These are phyloP conservation scores for Crithidia fasciculata DNA, from an alignment of 208 protist species.

Conservation along the genomic window DNA sequence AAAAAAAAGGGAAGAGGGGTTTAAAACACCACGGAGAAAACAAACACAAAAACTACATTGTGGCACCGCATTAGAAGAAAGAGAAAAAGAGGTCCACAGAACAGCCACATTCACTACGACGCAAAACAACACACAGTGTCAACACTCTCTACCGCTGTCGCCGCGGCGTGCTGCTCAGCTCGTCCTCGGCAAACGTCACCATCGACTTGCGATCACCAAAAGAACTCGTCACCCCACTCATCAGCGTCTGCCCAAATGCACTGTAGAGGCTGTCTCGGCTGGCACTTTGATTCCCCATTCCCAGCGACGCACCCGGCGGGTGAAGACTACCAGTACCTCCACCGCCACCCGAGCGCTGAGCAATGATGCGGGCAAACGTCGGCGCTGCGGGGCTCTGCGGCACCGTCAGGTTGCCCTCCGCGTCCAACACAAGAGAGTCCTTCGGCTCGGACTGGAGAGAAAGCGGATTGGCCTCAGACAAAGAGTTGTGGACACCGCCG, in stretches of 20 bases:
- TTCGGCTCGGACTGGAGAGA: not conserved
- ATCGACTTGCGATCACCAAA: constrained; percentile 3
- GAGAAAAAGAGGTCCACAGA: not conserved
- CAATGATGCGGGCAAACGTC: constrained; percentile 10
- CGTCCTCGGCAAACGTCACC: constrained; percentile 14
- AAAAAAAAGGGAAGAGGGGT: not conserved
- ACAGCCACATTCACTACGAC: not conserved
- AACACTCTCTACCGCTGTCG: not conserved
- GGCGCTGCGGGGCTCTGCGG: constrained; percentile 5
- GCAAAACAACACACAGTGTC: not conserved
- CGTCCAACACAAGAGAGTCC: not conserved
- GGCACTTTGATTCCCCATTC: not conserved
- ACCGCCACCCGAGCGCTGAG: not conserved
- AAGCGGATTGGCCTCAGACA: not conserved
- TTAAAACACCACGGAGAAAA: too few relatives aligned
- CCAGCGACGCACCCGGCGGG: not conserved
- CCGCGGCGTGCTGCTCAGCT: not conserved
- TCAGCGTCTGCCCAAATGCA: too few relatives aligned
- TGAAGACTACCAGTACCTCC: not conserved
- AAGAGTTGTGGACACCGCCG: not conserved
- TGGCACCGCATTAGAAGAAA: too few relatives aligned
- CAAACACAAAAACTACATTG: too few relatives aligned
- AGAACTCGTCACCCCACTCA: not conserved
- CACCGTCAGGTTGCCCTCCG: not conserved
- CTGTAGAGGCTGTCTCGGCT: constrained; percentile 9